phyloP scores from a whole-genome alignment of 495 filamentous ascomycete genomes.

The Hyaloscypha bicolor region DNA sequence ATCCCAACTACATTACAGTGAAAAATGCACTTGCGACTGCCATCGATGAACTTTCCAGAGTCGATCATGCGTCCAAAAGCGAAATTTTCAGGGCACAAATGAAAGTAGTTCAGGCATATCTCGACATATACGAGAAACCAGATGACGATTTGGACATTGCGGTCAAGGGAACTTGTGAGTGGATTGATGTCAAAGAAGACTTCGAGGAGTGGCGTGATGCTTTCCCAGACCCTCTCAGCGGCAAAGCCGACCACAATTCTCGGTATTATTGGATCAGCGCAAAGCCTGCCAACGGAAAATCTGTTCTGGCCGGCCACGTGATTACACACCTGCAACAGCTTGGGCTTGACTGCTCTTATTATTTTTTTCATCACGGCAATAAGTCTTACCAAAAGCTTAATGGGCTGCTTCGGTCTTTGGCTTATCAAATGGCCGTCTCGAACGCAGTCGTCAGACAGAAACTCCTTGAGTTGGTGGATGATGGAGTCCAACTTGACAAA shows the following conservation, averaged over 20 bases:
- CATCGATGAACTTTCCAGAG: neutral
- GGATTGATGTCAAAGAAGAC: neutral
- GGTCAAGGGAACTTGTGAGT: neutral
- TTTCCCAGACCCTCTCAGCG: neutral
- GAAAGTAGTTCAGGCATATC: too few relatives aligned
- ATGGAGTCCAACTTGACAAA: constrained; percentile 6
- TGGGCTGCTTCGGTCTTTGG: constrained; percentile 34
- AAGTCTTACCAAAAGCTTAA: constrained; percentile 28
- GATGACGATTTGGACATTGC: neutral
- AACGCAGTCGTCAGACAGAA: neutral
- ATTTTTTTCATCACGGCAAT: constrained; percentile 36
- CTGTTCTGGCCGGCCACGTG: constrained; percentile 39
- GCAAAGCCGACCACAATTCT: too few relatives aligned
- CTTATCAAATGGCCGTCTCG: constrained; percentile 35
- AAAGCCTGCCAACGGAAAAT: constrained; percentile 39
- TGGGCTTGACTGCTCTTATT: constrained; percentile 38
- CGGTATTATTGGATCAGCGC: constrained; percentile 33
- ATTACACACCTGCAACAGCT: constrained; percentile 33
- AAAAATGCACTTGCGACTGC: constrained; percentile 32
- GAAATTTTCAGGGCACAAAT: neutral
- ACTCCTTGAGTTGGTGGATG: neutral
- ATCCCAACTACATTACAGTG: constrained; percentile 45
- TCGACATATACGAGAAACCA: neutral
- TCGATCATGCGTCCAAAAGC: neutral
- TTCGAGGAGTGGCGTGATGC: neutral